Conservation (phyloP, 176 grass and related monocot genomes). For the Canna indica region DNA sequence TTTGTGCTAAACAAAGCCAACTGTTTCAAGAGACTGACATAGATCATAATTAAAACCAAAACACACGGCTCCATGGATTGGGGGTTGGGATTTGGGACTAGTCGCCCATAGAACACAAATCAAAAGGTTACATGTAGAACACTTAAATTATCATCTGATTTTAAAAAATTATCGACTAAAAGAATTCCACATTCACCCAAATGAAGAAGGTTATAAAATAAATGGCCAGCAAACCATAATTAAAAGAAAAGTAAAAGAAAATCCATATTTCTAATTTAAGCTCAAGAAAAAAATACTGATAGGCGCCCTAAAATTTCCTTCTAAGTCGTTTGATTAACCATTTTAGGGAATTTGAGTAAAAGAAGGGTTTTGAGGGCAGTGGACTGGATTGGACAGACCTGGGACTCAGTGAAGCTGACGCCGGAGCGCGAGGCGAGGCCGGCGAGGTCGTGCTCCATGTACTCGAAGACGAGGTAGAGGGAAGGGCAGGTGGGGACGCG, state of each 20-base stretch:
- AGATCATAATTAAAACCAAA: background rate
- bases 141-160: no score
- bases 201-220: no score
- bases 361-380: background rate
- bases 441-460: constrained; percentile 95
- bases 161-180: no score
- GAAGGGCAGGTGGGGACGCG: constrained; percentile 65
- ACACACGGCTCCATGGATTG: background rate
- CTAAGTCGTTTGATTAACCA: background rate
- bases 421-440: constrained; percentile 49
- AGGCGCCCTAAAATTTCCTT: background rate
- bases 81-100: background rate
- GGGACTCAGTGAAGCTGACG: constrained; percentile 52
- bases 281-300: background rate
- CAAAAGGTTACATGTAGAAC: no score
- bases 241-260: no score
- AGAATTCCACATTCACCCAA: no score
- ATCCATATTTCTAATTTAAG: background rate
- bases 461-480: constrained; percentile 89
- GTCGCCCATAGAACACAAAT: background rate
- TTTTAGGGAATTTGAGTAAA: background rate
- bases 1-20: background rate
- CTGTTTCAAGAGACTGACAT: background rate
- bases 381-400: constrained; percentile 27
- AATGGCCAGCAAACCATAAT: no score